Evolutionary conservation across 2,329 filamentous ascomycete genomes (phyloP), one percentile per base, ranked within the genome.

Genomic region (Myotisia sp.): DNA sequence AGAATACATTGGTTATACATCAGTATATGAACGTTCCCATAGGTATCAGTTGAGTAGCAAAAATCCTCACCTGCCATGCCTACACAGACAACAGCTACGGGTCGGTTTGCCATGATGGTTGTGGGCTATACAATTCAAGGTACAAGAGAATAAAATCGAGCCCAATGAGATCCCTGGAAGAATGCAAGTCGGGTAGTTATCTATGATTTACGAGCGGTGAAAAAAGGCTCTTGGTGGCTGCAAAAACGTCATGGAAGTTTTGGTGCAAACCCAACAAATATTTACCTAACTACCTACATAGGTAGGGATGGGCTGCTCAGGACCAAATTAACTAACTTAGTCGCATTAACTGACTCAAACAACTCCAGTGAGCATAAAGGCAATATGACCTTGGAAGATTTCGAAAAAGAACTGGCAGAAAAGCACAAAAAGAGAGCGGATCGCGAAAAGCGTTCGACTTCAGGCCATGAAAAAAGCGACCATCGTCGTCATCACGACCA

Each of bases 1-100:
- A 20, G 43, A 3, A 19, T 6, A 20, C 10, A 6, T 6, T 13
- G 4, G 10, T 24, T 34, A 34, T 8, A 9, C n/a, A 18, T 12
- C 23, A 3, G 9, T 13, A 18, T 20, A 33, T 3, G 4, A 12
- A 2, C 8, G 3, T 24, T 9, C 12, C 8, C 12, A 26, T 12
- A 18, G 37, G 33, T 33, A 26, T 22, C 30, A 14, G 7, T 6
- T 26, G 9, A 10, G 9, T 33, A 21, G 13, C 20, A 20, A 31
- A 7, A 23, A 28, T 36, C 46, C 63, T 50, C 61, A 78, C 77
- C 87, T 50, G 90, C 90, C 87, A 95, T 95, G 66, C 90, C 90
- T 31, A 98, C 77, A 58, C 86, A 94, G 49, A 95, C 85, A 40
- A 98, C 77, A 41, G 82, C 74, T 29, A 83, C 76, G 26, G 84